Evolutionary conservation across 257 asterid species (phyloP), one percentile per base, ranked within the genome.

Genomic region (Scutellaria barbata): DNA sequence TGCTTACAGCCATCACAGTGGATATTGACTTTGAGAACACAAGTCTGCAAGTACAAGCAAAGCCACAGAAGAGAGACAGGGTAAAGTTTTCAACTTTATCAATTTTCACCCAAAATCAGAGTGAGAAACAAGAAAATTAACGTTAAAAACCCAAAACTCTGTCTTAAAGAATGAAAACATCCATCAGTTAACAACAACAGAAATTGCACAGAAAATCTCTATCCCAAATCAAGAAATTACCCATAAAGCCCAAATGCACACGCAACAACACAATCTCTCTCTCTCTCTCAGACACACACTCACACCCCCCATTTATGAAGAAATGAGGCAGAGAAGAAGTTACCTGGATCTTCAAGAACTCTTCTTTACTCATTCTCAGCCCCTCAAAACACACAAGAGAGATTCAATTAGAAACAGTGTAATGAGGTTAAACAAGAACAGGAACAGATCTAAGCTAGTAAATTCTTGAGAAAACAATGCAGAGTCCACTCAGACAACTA

Each of bases 1-100:
- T 89, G 83, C 82, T 90, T 93, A 75, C 98, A 93, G 0, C 97
- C 98, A 80, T 93, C 98, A 79, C 98, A 90, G 88, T 93, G 98
- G 69, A 93, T 90, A 81, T 89, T 87, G 86, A 93, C 98, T 82
- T 90, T 93, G 74, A 93, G 95, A 51, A 86, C 97, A 86, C 97
- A 93, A 75, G 97, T 93, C 98, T 93, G 96, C 90, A 84, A 68
- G 83, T 57, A 85, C 89, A 90, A 83, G 89, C 89, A 84, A 83
- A 88, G 73, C n/a, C 47, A 60, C 30, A 57, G n/a, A n/a, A n/a
- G n/a, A n/a, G n/a, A n/a, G 30, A 82, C 2, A 79, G 52, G 68
- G 83, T 81, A 79, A 86, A 85, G 86, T 63, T 74, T 71, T 45
- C 74, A 76, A 33, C 77, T 81, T 84, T 77, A 62, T 75, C 66